Evolutionary conservation across 225 moss, liverwort and hornwort species (phyloP).

Genomic region (Ulota crispa): DNA sequence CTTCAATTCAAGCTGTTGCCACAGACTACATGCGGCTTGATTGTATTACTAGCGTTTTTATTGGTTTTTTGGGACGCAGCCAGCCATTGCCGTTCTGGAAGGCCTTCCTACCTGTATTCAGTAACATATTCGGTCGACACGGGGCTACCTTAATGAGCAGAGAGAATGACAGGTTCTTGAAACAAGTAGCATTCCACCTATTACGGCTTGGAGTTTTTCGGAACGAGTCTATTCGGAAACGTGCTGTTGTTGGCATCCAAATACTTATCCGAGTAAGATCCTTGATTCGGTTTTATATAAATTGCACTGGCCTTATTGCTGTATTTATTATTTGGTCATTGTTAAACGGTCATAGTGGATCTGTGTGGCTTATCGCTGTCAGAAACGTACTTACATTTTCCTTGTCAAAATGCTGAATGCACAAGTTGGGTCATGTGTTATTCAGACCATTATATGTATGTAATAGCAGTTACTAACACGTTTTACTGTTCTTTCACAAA

Average conservation of each 20-base stretch:
- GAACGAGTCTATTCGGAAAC: constrained; percentile 87
- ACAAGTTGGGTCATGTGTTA: background rate
- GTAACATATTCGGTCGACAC: constrained; percentile 69
- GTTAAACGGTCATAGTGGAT: background rate
- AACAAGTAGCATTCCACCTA: constrained; percentile 93
- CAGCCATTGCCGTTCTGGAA: constrained; percentile 93
- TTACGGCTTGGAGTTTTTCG: constrained; percentile 89
- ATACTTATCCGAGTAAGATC: constrained; percentile 86
- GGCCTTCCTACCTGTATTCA: constrained; percentile 86
- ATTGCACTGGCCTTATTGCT: background rate
- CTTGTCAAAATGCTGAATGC: constrained; percentile 1
- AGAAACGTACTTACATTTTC: background rate
- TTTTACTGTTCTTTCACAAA: background rate
- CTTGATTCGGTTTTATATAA: constrained; percentile 9
- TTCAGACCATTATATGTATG: background rate
- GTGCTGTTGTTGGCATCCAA: constrained; percentile 91
- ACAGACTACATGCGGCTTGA: constrained; percentile 88
- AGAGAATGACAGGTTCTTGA: constrained; percentile 95
- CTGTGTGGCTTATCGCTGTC: background rate
- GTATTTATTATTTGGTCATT: background rate
- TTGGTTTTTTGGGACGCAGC: constrained; percentile 83
- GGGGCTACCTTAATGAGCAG: constrained; percentile 90
- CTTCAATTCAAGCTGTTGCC: constrained; percentile 65
- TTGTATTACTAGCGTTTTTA: constrained; percentile 83
- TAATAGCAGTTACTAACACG: background rate